phyloP scores from a whole-genome alignment of 768 basidiomycete genomes.

The Russula sp. region DNA sequence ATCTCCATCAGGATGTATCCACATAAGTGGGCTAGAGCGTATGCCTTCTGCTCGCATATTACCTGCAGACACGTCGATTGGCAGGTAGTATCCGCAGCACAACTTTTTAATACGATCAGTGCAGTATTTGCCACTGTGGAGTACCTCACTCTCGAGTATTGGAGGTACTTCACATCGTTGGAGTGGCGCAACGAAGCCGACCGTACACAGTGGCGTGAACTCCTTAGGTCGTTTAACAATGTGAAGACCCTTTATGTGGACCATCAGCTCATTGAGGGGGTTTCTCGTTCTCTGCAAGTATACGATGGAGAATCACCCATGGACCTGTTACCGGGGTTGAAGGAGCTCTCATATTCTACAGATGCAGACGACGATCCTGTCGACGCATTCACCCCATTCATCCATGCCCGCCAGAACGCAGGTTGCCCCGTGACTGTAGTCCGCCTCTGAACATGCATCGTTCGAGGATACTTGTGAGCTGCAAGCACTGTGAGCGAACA shows the following conservation, averaged over 20 bases:
- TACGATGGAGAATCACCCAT: neutral
- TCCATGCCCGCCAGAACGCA: neutral
- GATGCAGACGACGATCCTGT: neutral
- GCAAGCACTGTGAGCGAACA: too few species aligned
- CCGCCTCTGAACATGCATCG: neutral
- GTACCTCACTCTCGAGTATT: neutral
- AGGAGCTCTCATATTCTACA: neutral
- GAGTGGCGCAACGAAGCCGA: neutral
- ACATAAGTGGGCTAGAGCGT: neutral
- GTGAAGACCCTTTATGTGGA: neutral
- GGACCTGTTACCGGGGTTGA: neutral
- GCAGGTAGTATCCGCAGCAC: neutral
- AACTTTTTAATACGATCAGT: neutral
- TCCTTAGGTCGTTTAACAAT: neutral
- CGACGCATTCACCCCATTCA: neutral
- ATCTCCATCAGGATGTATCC: neutral
- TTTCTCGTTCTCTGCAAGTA: neutral
- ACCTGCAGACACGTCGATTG: neutral
- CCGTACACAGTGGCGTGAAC: neutral
- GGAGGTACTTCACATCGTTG: neutral
- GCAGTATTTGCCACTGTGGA: neutral
- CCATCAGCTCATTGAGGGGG: neutral
- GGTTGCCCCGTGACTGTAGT: neutral
- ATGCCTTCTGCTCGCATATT: neutral
- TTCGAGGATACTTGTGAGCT: neutral